A percentile compares a stretch with the other conserved stretches of the same genome.
Evolutionary conservation across 2,329 filamentous ascomycete species (phyloP).

Genomic region (Ilyonectria mors-panacis): DNA sequence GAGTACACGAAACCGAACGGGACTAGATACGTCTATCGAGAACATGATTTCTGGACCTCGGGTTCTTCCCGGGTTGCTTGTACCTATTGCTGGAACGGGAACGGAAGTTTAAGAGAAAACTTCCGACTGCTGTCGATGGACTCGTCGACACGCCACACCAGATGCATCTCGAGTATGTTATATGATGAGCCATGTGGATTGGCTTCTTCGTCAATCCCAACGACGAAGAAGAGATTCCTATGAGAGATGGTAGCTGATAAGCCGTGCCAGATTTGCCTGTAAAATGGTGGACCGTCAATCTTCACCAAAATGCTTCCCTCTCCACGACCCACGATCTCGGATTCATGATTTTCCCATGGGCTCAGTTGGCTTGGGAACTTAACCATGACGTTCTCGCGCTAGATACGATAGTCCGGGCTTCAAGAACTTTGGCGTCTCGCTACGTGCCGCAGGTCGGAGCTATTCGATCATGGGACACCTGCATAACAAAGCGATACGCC

Average conservation of each 20-base stretch:
- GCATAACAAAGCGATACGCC: slow-evolving; percentile 56
- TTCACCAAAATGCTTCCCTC: slow-evolving; percentile 54
- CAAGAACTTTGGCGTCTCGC: slow-evolving; percentile 55
- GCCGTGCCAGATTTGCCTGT: slow-evolving; percentile 48
- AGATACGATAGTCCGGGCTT: slow-evolving; percentile 52
- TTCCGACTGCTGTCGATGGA: not conserved
- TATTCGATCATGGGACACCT: slow-evolving; percentile 61
- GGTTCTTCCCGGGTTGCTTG: slow-evolving; percentile 63
- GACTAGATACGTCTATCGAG: slow-evolving; percentile 56
- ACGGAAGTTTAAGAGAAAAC: slow-evolving; percentile 38
- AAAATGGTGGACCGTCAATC: slow-evolving; percentile 59
- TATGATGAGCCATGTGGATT: not conserved
- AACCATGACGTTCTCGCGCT: slow-evolving; percentile 54
- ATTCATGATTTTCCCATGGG: slow-evolving; percentile 60
- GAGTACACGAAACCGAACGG: slow-evolving; percentile 57
- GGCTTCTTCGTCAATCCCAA: not conserved
- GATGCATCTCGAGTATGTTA: slow-evolving; percentile 46
- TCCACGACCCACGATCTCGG: slow-evolving; percentile 59
- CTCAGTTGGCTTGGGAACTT: slow-evolving; percentile 56
- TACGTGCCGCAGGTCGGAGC: slow-evolving; percentile 53
- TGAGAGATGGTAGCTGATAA: not conserved
- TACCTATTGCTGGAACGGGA: slow-evolving; percentile 58
- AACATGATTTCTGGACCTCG: slow-evolving; percentile 62
- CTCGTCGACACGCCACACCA: slow-evolving; percentile 35
- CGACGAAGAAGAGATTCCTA: too few relatives aligned